Evolutionary conservation across 352 stramenopile genomes (phyloP), one percentile per base, ranked within the genome.

Genomic region (Albugo laibachii): DNA sequence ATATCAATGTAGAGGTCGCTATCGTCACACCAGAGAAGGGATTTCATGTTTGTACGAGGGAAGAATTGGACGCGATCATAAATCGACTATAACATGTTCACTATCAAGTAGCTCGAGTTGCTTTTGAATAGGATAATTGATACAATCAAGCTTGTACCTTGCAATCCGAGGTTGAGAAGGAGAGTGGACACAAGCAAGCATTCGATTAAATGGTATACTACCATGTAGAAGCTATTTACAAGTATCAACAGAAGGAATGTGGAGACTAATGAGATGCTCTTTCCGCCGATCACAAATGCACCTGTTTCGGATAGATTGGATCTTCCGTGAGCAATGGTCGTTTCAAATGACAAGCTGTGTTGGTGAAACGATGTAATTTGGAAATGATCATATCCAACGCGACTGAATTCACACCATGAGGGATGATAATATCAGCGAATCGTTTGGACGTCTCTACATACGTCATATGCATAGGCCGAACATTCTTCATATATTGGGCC

Each of bases 1-100:
- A 62, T 52, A 92, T 96, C 36, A 99, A 99, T 73, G 93, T 99
- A 21, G 95, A 99, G 72, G 59, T 99, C 53, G 94, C 94, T 8
- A 67, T 89, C 57, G 92, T 99, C 14, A 98, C 91, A 38, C 61
- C 68, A 45, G 83, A 93, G 13, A 84, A 94, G 55, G 94, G 94
- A 43, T 99, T 98, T 77, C 83, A 98, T 59, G 80, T 97, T 49
- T 96, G 88, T 55, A 91, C 69, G 38, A 58, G 70, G 11, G 74
- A 94, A 24, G 85, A 98, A 66, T 80, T 99, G 15, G 80, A 95
- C 45, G 69, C 65, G 24, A 84, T 97, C 49, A 85, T 97, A 43
- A 65, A 69, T 19, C 72, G 75, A 48, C 62, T 92, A 46, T 94
- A 75, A 62, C 44, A 24, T 43, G 16, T 43, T 8, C 24, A 10